Evolutionary conservation across 495 filamentous ascomycete genomes (phyloP).

Genomic region (Trichocladium antarcticum): DNA sequence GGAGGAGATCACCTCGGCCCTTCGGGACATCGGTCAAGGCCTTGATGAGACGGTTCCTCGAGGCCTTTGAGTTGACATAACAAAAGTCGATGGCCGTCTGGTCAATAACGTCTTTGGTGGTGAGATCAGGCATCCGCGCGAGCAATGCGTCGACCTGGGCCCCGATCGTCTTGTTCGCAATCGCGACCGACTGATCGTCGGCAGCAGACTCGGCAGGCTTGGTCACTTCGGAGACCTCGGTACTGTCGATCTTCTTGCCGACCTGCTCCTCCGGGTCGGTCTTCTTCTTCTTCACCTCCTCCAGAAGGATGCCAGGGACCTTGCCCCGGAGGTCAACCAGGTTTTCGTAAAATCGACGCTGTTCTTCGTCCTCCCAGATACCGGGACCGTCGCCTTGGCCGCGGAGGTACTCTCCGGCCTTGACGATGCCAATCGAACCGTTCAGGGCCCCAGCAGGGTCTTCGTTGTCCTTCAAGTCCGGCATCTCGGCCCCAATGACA

Average conservation of each 20-base stretch:
- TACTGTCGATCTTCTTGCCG: slow-evolving; percentile 43
- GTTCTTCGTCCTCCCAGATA: slow-evolving; percentile 98
- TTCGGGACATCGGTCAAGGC: slow-evolving; percentile 89
- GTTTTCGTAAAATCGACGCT: slow-evolving; percentile 95
- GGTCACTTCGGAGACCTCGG: slow-evolving; percentile 42
- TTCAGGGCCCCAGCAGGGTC: slow-evolving; percentile 49
- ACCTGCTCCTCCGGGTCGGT: slow-evolving; percentile 53
- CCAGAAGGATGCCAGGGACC: slow-evolving; percentile 83
- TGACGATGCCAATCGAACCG: slow-evolving; percentile 82
- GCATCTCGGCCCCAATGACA: slow-evolving; percentile 85
- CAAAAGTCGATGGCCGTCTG: slow-evolving; percentile 91
- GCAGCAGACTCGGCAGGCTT: slow-evolving; percentile 38
- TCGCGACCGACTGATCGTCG: slow-evolving; percentile 84
- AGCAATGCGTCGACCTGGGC: slow-evolving; percentile 92
- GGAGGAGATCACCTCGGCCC: slow-evolving; percentile 83
- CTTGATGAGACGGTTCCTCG: slow-evolving; percentile 85
- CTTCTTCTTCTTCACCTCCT: slow-evolving; percentile 95
- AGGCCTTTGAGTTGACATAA: slow-evolving; percentile 96
- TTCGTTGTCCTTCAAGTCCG: slow-evolving; percentile 75
- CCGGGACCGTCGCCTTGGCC: slow-evolving; percentile 86
- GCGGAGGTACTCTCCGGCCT: slow-evolving; percentile 84
- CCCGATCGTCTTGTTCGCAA: slow-evolving; percentile 94
- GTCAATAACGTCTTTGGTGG: slow-evolving; percentile 83
- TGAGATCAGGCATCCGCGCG: slow-evolving; percentile 75
- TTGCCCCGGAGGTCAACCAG: slow-evolving; percentile 90